phyloP scores from a whole-genome alignment of 441 rosid species.

The Pelargonium australe region DNA sequence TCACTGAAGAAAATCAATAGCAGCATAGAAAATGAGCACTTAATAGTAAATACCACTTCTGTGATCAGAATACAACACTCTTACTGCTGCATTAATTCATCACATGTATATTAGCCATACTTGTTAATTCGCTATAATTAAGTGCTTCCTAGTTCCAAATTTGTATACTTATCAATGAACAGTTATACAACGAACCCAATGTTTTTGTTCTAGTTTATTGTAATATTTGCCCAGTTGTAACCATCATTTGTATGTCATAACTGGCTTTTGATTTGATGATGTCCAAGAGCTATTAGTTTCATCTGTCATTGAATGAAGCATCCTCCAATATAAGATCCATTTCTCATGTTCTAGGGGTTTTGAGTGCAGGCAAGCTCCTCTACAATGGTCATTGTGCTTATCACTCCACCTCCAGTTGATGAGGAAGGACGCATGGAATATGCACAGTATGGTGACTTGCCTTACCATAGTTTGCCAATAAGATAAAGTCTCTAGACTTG shows the following conservation, averaged over 20 bases:
- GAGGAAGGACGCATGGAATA: conserved; percentile 57
- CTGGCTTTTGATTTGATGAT: not conserved
- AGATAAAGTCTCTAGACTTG: not conserved
- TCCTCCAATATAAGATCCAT: not conserved
- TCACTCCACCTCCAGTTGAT: conserved; percentile 81
- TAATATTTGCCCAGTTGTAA: not conserved
- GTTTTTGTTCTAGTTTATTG: not conserved
- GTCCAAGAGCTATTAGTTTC: not conserved
- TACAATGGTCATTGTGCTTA: conserved; percentile 60
- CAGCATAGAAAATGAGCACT: not conserved
- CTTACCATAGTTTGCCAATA: not conserved
- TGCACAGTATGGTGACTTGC: conserved; percentile 44
- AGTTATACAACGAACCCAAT: not conserved
- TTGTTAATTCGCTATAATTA: no score
- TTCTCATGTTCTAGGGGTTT: conserved; percentile 11
- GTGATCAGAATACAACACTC: no score
- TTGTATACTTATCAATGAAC: not conserved
- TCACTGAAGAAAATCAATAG: not conserved
- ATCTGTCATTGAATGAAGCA: not conserved
- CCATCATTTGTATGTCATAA: not conserved
- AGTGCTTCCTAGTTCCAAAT: not conserved
- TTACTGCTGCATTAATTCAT: no score
- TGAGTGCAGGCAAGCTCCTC: conserved; percentile 56
- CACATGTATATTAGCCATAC: not conserved
- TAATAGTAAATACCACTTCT: no score